phyloP scores from a whole-genome alignment of 2,329 filamentous ascomycete genomes.

The Biscogniauxia sp. region DNA sequence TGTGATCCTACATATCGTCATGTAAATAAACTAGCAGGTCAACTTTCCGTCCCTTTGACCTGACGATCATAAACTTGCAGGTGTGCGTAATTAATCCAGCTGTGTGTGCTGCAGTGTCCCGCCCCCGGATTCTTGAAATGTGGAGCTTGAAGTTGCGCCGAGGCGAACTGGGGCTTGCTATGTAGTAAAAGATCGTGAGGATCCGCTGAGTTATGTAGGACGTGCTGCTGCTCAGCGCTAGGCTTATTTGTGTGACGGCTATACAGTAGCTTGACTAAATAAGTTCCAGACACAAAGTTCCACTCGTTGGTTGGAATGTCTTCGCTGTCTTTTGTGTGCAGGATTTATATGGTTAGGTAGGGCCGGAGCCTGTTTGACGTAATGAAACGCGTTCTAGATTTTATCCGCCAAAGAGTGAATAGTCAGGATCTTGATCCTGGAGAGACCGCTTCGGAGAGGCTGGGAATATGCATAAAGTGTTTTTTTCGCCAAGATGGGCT shows the following conservation, averaged over 20 bases:
- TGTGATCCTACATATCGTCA: not conserved
- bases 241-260: not conserved
- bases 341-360: no score
- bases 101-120: not conserved
- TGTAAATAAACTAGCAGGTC: not conserved
- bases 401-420: no score
- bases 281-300: not conserved
- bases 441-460: no score
- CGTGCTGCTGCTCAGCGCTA: not conserved
- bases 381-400: no score
- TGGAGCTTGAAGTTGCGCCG: not conserved
- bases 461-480: no score
- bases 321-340: no score
- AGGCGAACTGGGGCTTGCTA: not conserved
- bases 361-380: no score
- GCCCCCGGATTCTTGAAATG: not conserved
- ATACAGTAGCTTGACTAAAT: not conserved
- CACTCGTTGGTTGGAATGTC: not conserved
- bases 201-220: not conserved
- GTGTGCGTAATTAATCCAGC: not conserved
- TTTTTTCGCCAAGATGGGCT: no score
- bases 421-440: no score
- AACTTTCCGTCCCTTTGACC: not conserved
- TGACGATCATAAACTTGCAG: not conserved
- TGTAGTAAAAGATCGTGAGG: not conserved